These are phyloP conservation scores for Fraxinus latifolia DNA, from an alignment of 305 asterid species.

Conservation along the genomic window DNA sequence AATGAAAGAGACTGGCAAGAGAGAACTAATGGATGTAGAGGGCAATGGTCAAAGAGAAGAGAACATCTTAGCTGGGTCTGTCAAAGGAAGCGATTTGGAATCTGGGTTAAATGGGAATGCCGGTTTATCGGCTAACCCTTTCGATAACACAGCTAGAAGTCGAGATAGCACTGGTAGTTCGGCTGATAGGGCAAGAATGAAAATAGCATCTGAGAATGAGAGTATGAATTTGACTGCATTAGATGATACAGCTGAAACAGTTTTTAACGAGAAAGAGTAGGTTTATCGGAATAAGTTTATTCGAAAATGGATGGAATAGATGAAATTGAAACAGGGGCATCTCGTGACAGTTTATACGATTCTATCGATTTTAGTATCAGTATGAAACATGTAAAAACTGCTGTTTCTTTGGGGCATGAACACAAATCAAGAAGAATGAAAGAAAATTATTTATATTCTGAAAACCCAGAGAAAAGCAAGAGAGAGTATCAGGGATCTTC, in stretches of 20 bases:
- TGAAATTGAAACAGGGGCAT: constrained; percentile 42
- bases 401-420: no score
- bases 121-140: constrained; percentile 19
- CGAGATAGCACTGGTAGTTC: constrained; percentile 25
- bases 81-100: constrained; percentile 32
- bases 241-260: constrained; percentile 32
- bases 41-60: constrained; percentile 26
- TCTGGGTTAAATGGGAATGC: constrained; percentile 21
- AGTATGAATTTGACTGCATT: constrained; percentile 26
- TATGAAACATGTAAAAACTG: no score
- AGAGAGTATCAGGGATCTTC: no score
- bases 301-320: constrained; percentile 39
- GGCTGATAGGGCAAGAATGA: constrained; percentile 29
- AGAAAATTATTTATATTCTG: no score
- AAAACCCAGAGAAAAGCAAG: no score
- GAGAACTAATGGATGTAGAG: constrained; percentile 35
- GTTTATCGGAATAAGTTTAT: constrained; percentile 40
- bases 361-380: constrained; percentile 47
- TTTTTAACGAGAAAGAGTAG: constrained; percentile 37
- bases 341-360: constrained; percentile 34
- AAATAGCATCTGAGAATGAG: constrained; percentile 22
- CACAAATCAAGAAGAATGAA: no score
- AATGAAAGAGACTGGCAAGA: constrained; percentile 30
- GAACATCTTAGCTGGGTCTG: constrained; percentile 43
- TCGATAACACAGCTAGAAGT: constrained; percentile 19